Conservation (phyloP, 768 basidiomycete species). For the Leccinum longicurvipes region DNA sequence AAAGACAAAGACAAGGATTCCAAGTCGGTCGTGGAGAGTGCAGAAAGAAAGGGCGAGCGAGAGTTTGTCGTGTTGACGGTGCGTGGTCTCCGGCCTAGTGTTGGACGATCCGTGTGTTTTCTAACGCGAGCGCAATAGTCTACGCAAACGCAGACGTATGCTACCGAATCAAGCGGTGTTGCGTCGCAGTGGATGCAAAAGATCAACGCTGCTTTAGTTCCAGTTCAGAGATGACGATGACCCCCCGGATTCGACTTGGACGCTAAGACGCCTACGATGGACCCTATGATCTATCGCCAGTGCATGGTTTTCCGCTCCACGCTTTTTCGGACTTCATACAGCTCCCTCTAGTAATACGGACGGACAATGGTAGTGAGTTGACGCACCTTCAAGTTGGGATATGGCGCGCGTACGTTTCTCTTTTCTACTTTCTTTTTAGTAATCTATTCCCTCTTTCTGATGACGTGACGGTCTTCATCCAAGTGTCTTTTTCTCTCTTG, state of each 20-base stretch:
- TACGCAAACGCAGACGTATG: conserved; percentile 45
- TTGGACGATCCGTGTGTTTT: not conserved
- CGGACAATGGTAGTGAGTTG: not conserved
- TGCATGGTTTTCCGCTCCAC: no score
- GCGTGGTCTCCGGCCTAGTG: conserved; percentile 21
- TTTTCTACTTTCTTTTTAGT: not conserved
- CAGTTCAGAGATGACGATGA: not conserved
- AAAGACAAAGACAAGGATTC: conserved; percentile 46
- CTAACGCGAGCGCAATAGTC: conserved; percentile 31
- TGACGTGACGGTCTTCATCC: not conserved
- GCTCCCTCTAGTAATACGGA: not conserved
- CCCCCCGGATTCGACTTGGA: not conserved
- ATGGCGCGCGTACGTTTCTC: not conserved
- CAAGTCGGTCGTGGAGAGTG: conserved; percentile 42
- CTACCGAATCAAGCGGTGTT: conserved; percentile 34
- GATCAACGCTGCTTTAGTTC: conserved; percentile 28
- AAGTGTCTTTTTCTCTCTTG: not conserved
- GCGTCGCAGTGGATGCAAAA: conserved; percentile 39
- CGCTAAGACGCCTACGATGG: not conserved
- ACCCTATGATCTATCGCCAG: not conserved
- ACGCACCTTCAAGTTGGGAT: not conserved
- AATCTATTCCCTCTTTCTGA: not conserved
- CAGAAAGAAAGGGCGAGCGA: conserved; percentile 51
- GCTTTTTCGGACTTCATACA: not conserved
- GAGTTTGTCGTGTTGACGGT: conserved; percentile 64